Conservation (phyloP, 257 asterid genomes). For the Anisodus acutangulus region DNA sequence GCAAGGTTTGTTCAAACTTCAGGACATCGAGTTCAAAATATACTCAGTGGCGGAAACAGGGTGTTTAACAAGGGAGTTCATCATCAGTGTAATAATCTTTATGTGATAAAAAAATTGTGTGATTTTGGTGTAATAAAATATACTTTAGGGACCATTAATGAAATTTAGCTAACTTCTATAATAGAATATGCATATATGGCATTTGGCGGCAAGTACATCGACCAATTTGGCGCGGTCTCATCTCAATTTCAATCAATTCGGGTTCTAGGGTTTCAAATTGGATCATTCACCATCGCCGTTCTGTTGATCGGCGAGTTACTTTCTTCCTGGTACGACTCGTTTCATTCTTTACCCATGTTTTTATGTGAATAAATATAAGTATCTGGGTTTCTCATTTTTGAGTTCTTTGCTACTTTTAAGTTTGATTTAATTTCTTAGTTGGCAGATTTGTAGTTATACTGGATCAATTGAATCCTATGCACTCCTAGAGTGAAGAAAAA, state of each 20-base stretch:
- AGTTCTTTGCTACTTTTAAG: not conserved
- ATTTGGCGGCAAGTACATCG: not conserved
- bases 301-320: not conserved
- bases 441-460: not conserved
- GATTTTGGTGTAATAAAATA: no score
- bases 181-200: not conserved
- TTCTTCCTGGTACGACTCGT: not conserved
- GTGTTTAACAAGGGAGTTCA: no score
- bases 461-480: not conserved
- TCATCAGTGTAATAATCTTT: no score
- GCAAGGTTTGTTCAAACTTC: no score
- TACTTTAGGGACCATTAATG: no score
- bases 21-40: no score
- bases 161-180: not conserved
- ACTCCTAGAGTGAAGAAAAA: no score
- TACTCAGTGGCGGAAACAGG: no score
- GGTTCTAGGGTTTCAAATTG: not conserved
- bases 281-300: not conserved
- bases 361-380: not conserved
- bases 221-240: not conserved
- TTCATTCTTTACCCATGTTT: not conserved
- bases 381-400: not conserved
- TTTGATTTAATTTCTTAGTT: not conserved
- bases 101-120: no score
- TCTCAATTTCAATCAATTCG: not conserved